Conservation (phyloP, 345 rosid genomes). For the Salix udensis region DNA sequence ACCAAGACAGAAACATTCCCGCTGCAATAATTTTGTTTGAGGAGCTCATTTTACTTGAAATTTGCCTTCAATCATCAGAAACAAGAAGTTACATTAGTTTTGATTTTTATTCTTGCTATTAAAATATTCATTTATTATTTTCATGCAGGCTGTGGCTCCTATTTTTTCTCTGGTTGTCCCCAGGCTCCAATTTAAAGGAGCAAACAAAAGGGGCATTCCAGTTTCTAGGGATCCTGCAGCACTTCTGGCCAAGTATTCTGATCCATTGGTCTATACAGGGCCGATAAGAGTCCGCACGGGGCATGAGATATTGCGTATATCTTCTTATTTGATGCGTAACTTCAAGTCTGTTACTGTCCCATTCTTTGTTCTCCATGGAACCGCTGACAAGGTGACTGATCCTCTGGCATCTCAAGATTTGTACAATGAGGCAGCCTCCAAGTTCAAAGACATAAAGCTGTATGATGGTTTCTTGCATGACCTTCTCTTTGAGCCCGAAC, state of each 20-base stretch:
- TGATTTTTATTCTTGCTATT: neutral
- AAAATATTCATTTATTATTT: neutral
- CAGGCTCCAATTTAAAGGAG: conserved; percentile 89
- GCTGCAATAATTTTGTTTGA: neutral
- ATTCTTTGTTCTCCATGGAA: conserved; percentile 92
- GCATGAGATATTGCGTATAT: conserved; percentile 80
- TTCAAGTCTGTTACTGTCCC: conserved; percentile 67
- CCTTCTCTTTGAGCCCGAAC: conserved; percentile 89
- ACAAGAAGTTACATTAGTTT: neutral
- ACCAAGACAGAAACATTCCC: neutral
- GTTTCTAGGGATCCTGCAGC: conserved; percentile 94
- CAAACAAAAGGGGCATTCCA: conserved; percentile 95
- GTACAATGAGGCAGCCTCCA: conserved; percentile 71
- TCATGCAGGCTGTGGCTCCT: conserved; percentile 83
- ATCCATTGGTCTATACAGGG: conserved; percentile 95
- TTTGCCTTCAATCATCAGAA: neutral
- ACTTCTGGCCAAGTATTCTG: conserved; percentile 77
- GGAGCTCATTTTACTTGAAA: neutral
- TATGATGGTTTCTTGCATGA: conserved; percentile 92
- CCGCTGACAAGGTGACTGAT: conserved; percentile 86
- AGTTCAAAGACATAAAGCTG: conserved; percentile 81
- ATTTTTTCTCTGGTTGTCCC: conserved; percentile 78
- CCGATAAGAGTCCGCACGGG: conserved; percentile 97
- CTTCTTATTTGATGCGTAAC: conserved; percentile 65
- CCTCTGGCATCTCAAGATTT: conserved; percentile 86